Evolutionary conservation across 768 basidiomycete species (phyloP), one percentile per base, ranked within the genome.

Genomic region (Rickenella mellea): DNA sequence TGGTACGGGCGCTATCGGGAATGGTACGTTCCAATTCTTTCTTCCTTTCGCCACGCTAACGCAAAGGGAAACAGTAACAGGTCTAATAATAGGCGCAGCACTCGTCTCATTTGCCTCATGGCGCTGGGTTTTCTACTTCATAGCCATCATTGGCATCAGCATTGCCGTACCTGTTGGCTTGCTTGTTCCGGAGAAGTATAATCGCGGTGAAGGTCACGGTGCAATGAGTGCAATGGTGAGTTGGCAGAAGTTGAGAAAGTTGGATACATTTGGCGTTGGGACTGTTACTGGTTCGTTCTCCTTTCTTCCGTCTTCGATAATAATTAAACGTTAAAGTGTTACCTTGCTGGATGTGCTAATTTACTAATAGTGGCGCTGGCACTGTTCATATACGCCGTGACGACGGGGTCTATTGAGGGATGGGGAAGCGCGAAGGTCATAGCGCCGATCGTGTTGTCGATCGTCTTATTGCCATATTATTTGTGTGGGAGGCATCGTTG

Each of bases 51-150:
- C 21, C 25, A 5, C 4, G 5, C 12, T 26, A 27, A 42, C n/a
- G n/a, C n/a, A n/a, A n/a, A n/a, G n/a, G n/a, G n/a, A n/a, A n/a
- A n/a, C n/a, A 70, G 67, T 68, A 4, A 44, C 65, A 31, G 69
- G 70, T 1, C 51, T 69, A n/a, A 42, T 69, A 21, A 59, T 70
- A 11, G 71, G 71, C 7, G 71, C 69, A 1, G 20, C 67, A n/a
- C 60, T 73, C 32, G 64, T 67, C 3, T 48, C 59, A 30, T 65
- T 55, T 25, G 56, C 57, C 2, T 63, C 66, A 9, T 76, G 68
- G 59, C 62, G 53, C 21, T 74, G 73, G 74, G 62, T 74, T 15
- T 76, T 78, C 51, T 74, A 67, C 53, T 63, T 69, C 45, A 55
- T 63, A 26, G 63, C 68, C 2, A 62, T 73, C 27, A 42, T 74